Evolutionary conservation across 2,329 filamentous ascomycete genomes (phyloP), one percentile per base, ranked within the genome.

Genomic region (Arthrinium puccinioides): DNA sequence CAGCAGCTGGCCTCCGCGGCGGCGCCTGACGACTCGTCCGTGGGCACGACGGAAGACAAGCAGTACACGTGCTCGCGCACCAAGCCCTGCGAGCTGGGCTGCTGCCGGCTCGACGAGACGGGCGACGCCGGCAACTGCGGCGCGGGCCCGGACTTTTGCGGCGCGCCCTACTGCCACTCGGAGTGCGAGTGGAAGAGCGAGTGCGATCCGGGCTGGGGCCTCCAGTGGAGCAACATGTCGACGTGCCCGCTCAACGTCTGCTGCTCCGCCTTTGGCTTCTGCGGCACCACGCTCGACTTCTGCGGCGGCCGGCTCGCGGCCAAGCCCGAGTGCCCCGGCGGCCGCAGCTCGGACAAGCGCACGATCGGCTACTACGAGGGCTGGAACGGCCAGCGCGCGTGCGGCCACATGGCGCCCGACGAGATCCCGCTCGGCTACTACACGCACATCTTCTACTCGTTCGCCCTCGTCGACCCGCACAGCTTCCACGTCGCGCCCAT

Each of bases 231-330:
- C 18, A 32, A 40, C 14, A 21, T 40, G 3, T 21, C 36, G 15
- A 46, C 36, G n/a, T 63, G 60, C 33, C 60, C 59, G 1, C 45
- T 62, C 0, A 59, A 62, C 11, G 60, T 62, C 1, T 64, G 61
- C 46, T 63, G 60, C 30, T 50, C 42, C 15, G 37, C 54, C 10
- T 56, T 39, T 16, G 56, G 61, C 4, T 62, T 57, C 30, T 64
- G 59, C 24, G 56, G 55, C 21, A 54, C 39, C 7, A 55, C 53
- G 2, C 25, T 39, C 3, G 53, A 52, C 6, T 60, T 60, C 40
- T 49, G 56, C 43, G 41, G 38, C 1, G 41, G 40, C 13, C 35
- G 41, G 8, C 36, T 36, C 8, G 38, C 53, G 6, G 24, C 30
- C 11, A 9, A 13, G 26, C 35, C 36, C 2, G 11, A 24, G 32